Conservation (phyloP, 805 yeast genomes). For the Saccharomyces kudriavzevii region DNA sequence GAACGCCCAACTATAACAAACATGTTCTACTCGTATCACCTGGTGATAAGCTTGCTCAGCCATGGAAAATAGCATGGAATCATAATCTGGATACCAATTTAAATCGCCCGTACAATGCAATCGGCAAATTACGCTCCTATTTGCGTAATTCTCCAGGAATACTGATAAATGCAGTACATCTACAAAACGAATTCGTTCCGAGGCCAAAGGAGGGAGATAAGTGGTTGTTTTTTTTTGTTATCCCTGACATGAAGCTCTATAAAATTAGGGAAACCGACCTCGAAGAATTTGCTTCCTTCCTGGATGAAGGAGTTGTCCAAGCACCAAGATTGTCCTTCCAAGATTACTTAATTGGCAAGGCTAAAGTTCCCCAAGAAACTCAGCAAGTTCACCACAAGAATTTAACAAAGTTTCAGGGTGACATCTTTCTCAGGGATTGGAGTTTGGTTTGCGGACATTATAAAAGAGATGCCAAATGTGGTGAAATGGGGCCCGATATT, state of each 20-base stretch:
- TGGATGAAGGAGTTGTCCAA: constrained; percentile 10
- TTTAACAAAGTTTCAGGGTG: constrained; percentile 5
- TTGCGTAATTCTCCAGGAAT: constrained; percentile 12
- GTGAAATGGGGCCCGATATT: constrained; percentile 16
- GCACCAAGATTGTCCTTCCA: background rate
- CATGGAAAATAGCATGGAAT: constrained; percentile 20
- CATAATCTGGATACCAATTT: constrained; percentile 18
- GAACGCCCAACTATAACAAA: constrained; percentile 17
- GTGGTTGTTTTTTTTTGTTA: constrained; percentile 3
- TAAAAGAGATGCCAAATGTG: constrained; percentile 25
- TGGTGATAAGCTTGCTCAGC: constrained; percentile 5
- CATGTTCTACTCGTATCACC: constrained; percentile 21
- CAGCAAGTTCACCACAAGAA: background rate
- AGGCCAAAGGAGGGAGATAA: constrained; percentile 2
- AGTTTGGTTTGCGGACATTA: constrained; percentile 23
- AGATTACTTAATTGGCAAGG: background rate
- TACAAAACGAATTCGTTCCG: constrained; percentile 6
- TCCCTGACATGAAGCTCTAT: constrained; percentile 22
- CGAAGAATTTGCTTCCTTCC: constrained; percentile 13
- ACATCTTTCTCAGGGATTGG: constrained; percentile 7
- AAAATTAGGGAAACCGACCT: constrained; percentile 9
- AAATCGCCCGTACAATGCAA: constrained; percentile 18
- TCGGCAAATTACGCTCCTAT: constrained; percentile 12
- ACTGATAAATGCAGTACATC: constrained; percentile 14
- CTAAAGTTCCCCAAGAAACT: background rate